Conservation (phyloP, 495 filamentous ascomycete species). For the Pyrenula aspistea region DNA sequence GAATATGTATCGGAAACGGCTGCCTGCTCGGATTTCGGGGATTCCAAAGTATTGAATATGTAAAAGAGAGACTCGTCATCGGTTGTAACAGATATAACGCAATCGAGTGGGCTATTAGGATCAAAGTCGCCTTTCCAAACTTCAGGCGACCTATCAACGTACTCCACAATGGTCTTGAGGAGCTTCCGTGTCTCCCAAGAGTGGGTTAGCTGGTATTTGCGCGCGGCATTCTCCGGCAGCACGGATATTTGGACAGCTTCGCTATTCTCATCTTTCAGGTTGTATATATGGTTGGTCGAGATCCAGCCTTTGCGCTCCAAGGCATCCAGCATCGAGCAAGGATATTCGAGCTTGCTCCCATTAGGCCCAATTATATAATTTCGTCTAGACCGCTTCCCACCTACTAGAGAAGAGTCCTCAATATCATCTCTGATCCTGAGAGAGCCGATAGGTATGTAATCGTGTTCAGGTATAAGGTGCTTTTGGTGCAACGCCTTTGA, state of each 20-base stretch:
- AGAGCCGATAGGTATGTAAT: neutral
- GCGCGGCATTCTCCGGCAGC: slow-evolving; percentile 53
- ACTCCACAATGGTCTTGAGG: slow-evolving; percentile 38
- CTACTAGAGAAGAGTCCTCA: neutral
- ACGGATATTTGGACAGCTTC: slow-evolving; percentile 47
- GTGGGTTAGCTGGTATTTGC: slow-evolving; percentile 29
- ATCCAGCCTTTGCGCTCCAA: neutral
- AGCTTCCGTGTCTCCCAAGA: slow-evolving; percentile 27
- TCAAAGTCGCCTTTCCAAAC: slow-evolving; percentile 42
- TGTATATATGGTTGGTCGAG: neutral
- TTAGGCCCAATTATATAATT: neutral
- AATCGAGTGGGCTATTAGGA: neutral
- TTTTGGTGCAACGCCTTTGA: neutral
- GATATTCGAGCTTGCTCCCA: neutral
- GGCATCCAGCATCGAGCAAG: neutral
- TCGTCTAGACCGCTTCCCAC: neutral
- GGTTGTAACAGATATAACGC: neutral
- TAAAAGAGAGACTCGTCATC: slow-evolving; percentile 60
- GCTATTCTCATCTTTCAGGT: slow-evolving; percentile 1
- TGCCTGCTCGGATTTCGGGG: slow-evolving; percentile 49
- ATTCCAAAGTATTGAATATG: slow-evolving; percentile 75
- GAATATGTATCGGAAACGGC: slow-evolving; percentile 41
- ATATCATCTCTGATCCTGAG: neutral
- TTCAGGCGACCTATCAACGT: slow-evolving; percentile 39
- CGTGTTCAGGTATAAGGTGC: neutral